Conservation (phyloP, 1,284 basidiomycete genomes). For the Irpex rosettiformis region DNA sequence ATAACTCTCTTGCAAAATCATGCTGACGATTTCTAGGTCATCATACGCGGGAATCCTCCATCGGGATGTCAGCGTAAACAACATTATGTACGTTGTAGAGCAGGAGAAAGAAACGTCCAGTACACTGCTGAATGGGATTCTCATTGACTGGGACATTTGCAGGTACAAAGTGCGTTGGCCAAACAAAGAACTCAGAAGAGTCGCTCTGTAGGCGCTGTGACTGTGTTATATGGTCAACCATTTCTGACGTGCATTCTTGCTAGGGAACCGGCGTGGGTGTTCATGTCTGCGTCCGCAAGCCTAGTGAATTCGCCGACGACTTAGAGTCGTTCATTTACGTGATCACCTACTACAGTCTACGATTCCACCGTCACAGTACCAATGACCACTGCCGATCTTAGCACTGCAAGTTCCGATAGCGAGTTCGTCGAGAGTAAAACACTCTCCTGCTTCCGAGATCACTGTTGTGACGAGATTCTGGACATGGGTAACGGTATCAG, state of each 20-base stretch:
- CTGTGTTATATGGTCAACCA: not conserved
- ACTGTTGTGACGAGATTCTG: not conserved
- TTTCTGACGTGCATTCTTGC: not conserved
- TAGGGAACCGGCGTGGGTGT: slow-evolving; percentile 9
- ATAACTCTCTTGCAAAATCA: not conserved
- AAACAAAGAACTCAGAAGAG: not conserved
- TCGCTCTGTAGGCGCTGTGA: not conserved
- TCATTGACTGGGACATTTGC: slow-evolving; percentile 1
- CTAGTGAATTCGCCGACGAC: slow-evolving; percentile 7
- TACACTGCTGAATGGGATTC: not conserved
- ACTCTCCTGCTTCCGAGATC: not conserved
- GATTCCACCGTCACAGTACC: not conserved
- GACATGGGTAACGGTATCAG: not conserved
- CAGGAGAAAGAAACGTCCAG: not conserved
- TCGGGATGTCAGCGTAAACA: not conserved
- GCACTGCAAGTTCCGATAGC: not conserved
- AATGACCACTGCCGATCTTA: not conserved
- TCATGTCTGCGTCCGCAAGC: slow-evolving; percentile 6
- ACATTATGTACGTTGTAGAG: slow-evolving; percentile 3
- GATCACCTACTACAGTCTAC: not conserved
- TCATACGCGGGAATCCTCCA: slow-evolving; percentile 2
- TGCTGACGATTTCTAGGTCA: not conserved
- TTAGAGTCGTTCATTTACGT: slow-evolving; percentile 6
- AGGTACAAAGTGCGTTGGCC: not conserved
- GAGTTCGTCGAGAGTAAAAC: not conserved